Evolutionary conservation across 805 yeast genomes (phyloP).

Genomic region (Wickerhamomyces alni): DNA sequence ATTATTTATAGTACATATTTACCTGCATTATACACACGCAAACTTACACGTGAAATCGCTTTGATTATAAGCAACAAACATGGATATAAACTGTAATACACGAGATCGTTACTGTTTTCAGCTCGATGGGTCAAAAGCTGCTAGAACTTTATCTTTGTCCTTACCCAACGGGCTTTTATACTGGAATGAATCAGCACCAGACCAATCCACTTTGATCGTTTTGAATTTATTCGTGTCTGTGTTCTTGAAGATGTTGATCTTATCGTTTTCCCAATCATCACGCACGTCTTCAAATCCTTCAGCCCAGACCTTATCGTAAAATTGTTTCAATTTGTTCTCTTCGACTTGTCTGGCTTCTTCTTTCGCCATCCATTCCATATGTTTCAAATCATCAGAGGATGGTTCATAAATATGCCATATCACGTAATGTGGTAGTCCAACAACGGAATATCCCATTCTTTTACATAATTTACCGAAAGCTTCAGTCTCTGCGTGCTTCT

Average conservation of each 20-base stretch:
- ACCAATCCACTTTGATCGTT: constrained; percentile 62
- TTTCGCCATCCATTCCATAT: constrained; percentile 88
- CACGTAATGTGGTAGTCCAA: constrained; percentile 91
- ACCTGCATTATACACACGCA: no score
- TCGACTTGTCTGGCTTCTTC: constrained; percentile 65
- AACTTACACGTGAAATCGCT: no score
- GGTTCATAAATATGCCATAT: constrained; percentile 98
- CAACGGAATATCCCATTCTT: constrained; percentile 81
- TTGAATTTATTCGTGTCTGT: constrained; percentile 54
- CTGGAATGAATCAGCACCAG: constrained; percentile 42
- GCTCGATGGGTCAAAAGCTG: constrained; percentile 23
- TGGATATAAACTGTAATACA: no score
- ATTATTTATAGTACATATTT: no score
- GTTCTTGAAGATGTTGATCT: constrained; percentile 67
- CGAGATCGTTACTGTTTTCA: not conserved
- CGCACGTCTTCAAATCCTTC: constrained; percentile 77
- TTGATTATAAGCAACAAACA: no score
- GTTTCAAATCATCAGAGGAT: constrained; percentile 80
- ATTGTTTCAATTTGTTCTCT: constrained; percentile 55
- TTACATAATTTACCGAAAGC: constrained; percentile 91
- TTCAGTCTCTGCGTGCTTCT: constrained; percentile 96
- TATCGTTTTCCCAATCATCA: constrained; percentile 69
- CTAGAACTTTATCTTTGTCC: constrained; percentile 23
- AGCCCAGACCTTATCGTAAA: constrained; percentile 68
- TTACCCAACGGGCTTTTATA: constrained; percentile 16